A percentile compares a stretch with the other conserved stretches of the same genome.
phyloP scores from a whole-genome alignment of 2,329 filamentous ascomycete species.

The Neobulgaria alba region DNA sequence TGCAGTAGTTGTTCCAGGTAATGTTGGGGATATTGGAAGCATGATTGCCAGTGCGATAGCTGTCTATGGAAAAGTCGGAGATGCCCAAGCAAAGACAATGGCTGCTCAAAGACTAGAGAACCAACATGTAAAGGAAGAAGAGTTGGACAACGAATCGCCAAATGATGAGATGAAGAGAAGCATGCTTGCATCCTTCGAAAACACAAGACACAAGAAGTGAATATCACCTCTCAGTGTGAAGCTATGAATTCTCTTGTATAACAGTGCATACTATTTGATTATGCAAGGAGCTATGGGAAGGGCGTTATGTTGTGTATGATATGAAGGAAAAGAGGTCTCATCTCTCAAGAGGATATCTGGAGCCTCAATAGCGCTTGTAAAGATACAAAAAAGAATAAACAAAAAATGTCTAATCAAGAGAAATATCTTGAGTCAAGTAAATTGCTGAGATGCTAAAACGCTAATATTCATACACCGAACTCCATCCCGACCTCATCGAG shows the following conservation, averaged over 20 bases:
- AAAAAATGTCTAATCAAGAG: no score
- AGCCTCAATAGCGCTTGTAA: no score
- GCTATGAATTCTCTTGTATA: no score
- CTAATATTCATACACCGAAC: conserved; percentile 31
- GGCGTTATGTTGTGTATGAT: no score
- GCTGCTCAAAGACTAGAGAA: conserved; percentile 42
- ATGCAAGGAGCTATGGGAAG: background rate
- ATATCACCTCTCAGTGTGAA: no score
- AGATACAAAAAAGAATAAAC: no score
- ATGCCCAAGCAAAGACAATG: conserved; percentile 64
- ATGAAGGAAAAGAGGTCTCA: no score
- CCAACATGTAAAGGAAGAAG: conserved; percentile 25
- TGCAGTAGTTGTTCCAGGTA: conserved; percentile 89
- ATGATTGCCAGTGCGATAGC: conserved; percentile 97
- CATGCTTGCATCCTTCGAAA: conserved; percentile 41
- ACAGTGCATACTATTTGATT: background rate
- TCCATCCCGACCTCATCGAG: conserved; percentile 55
- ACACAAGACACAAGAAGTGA: conserved; percentile 21
- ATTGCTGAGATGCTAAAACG: no score
- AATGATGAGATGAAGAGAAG: conserved; percentile 37
- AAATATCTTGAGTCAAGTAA: no score
- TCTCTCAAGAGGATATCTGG: no score
- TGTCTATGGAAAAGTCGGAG: conserved; percentile 88
- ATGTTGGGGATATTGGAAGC: conserved; percentile 88
- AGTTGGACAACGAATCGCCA: conserved; percentile 20